Evolutionary conservation across 2,329 filamentous ascomycete genomes (phyloP).

Genomic region (Rhinocladiella similis): DNA sequence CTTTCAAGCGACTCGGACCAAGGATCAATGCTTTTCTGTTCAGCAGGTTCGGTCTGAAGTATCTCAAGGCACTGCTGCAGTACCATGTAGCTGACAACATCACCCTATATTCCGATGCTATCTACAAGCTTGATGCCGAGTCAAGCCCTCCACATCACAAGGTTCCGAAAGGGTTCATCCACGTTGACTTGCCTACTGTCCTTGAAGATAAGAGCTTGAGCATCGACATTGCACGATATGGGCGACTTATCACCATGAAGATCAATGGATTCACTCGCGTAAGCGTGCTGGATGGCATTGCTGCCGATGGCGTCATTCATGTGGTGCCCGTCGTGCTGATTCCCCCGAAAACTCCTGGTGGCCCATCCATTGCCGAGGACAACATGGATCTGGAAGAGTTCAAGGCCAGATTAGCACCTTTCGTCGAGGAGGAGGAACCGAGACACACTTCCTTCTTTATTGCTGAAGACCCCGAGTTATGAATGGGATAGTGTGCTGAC

Average conservation of each 20-base stretch:
- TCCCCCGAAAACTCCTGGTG: slow-evolving; percentile 63
- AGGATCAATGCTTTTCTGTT: slow-evolving; percentile 82
- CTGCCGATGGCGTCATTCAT: slow-evolving; percentile 80
- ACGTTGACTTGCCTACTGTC: slow-evolving; percentile 68
- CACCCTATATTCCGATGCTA: slow-evolving; percentile 81
- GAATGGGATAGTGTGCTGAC: background rate
- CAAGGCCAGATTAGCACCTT: slow-evolving; percentile 54
- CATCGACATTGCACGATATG: slow-evolving; percentile 69
- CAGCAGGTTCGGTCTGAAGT: slow-evolving; percentile 70
- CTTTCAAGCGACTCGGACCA: slow-evolving; percentile 74
- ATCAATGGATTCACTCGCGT: slow-evolving; percentile 74
- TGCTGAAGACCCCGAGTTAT: slow-evolving; percentile 20
- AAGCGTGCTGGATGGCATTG: slow-evolving; percentile 67
- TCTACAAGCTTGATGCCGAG: slow-evolving; percentile 56
- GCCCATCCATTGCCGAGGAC: slow-evolving; percentile 35
- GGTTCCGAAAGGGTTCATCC: slow-evolving; percentile 51
- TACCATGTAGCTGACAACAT: slow-evolving; percentile 75
- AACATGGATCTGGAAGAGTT: slow-evolving; percentile 60
- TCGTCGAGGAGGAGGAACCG: slow-evolving; percentile 35
- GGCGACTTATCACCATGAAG: slow-evolving; percentile 68
- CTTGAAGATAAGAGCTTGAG: slow-evolving; percentile 65
- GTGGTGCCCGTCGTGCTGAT: slow-evolving; percentile 72
- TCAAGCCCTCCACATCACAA: slow-evolving; percentile 25
- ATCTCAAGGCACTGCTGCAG: slow-evolving; percentile 73
- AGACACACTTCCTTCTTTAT: slow-evolving; percentile 6